A percentile compares a stretch with the other conserved stretches of the same genome.
Conservation (phyloP, 2,329 filamentous ascomycete species). For the Venturia aucupariae region DNA sequence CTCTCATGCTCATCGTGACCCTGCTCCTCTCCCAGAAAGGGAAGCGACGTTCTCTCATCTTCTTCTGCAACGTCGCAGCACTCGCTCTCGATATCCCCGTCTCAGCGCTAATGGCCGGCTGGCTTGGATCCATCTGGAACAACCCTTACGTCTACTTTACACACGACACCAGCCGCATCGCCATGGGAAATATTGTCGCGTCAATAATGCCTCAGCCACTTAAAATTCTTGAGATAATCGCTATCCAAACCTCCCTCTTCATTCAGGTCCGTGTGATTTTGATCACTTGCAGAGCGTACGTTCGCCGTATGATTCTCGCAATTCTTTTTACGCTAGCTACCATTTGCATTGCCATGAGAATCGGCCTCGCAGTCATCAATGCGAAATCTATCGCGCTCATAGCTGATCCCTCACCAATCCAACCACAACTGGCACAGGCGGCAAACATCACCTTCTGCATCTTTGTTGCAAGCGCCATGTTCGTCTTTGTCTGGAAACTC, state of each 20-base stretch:
- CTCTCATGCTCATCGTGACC: slow-evolving; percentile 56
- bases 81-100: slow-evolving; percentile 54
- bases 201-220: slow-evolving; percentile 42
- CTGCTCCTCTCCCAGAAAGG: slow-evolving; percentile 56
- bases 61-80: slow-evolving; percentile 54
- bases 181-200: slow-evolving; percentile 33
- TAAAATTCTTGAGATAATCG: slow-evolving; percentile 43
- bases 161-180: slow-evolving; percentile 45
- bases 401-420: slow-evolving; percentile 19
- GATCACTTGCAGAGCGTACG: slow-evolving; percentile 36
- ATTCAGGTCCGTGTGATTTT: slow-evolving; percentile 57
- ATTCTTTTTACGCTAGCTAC: slow-evolving; percentile 42
- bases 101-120: slow-evolving; percentile 49
- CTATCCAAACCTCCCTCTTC: slow-evolving; percentile 50
- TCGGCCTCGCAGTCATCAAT: slow-evolving; percentile 44
- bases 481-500: slow-evolving; percentile 54
- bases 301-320: slow-evolving; percentile 37
- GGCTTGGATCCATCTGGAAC: slow-evolving; percentile 28
- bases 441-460: slow-evolving; percentile 44
- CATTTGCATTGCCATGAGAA: slow-evolving; percentile 44
- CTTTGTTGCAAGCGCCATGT: slow-evolving; percentile 53
- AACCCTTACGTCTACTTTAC: slow-evolving; percentile 53
- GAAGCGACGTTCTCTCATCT: slow-evolving; percentile 56
- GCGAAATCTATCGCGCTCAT: slow-evolving; percentile 30
- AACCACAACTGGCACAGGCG: slow-evolving; percentile 29